phyloP scores from a whole-genome alignment of 2,329 filamentous ascomycete genomes.

The Beauveria varroae region DNA sequence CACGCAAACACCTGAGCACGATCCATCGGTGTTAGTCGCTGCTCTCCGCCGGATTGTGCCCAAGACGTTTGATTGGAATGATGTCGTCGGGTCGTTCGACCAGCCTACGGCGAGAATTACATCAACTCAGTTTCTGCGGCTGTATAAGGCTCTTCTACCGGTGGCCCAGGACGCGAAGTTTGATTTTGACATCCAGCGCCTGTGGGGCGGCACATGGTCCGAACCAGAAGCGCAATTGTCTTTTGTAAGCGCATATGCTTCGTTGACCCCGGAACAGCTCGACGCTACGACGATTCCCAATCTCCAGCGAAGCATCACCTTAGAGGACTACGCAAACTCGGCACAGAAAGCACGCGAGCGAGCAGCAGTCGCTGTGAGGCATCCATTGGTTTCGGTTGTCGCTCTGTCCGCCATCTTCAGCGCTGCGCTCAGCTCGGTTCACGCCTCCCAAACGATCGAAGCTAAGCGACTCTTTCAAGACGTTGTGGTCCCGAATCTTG shows the following conservation, averaged over 20 bases:
- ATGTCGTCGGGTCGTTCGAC: slow-evolving; percentile 74
- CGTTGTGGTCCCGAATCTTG: slow-evolving; percentile 64
- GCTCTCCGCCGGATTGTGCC: slow-evolving; percentile 55
- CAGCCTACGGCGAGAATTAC: slow-evolving; percentile 69
- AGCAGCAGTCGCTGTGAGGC: slow-evolving; percentile 60
- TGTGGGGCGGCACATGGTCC: slow-evolving; percentile 90
- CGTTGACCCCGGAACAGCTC: slow-evolving; percentile 64
- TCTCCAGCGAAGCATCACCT: slow-evolving; percentile 68
- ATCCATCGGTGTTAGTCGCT: slow-evolving; percentile 50
- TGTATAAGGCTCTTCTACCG: slow-evolving; percentile 73
- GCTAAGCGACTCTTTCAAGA: slow-evolving; percentile 60
- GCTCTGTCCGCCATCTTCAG: slow-evolving; percentile 66
- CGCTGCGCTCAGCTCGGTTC: slow-evolving; percentile 53
- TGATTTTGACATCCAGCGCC: slow-evolving; percentile 69
- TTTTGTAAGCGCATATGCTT: slow-evolving; percentile 84
- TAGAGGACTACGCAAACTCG: slow-evolving; percentile 47
- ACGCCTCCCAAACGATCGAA: slow-evolving; percentile 55
- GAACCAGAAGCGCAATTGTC: slow-evolving; percentile 83
- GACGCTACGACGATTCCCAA: slow-evolving; percentile 81
- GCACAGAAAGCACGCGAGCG: slow-evolving; percentile 42
- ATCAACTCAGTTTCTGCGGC: slow-evolving; percentile 67
- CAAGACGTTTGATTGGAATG: slow-evolving; percentile 58
- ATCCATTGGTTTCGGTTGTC: slow-evolving; percentile 81
- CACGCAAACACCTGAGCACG: slow-evolving; percentile 47
- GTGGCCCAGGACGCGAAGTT: slow-evolving; percentile 49